These are phyloP conservation scores for Colletotrichum karsti DNA, from an alignment of 2,329 filamentous ascomycete genomes.

Conservation along the genomic window DNA sequence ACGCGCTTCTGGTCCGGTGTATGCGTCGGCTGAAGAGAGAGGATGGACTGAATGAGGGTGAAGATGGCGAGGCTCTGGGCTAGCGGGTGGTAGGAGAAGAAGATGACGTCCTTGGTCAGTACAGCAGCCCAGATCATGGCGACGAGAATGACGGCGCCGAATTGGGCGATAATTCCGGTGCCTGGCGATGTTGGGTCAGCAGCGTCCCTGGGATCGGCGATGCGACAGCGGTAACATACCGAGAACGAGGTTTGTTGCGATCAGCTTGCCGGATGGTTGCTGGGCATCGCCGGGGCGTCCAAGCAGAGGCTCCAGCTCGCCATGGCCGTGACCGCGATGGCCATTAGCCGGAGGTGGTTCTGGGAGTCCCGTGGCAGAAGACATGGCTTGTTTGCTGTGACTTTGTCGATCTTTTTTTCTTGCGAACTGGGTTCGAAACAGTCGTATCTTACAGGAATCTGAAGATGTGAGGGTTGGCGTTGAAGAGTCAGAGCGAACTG, in stretches of 20 bases:
- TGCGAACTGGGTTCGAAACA: neutral
- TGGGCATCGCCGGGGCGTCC: constrained; percentile 74
- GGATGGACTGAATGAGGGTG: constrained; percentile 79
- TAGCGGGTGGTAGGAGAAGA: constrained; percentile 91
- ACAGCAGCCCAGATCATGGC: constrained; percentile 82
- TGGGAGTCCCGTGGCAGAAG: constrained; percentile 74
- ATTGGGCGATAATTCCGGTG: constrained; percentile 82
- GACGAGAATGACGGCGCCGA: constrained; percentile 78
- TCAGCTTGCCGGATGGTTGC: constrained; percentile 70
- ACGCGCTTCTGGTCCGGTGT: constrained; percentile 76
- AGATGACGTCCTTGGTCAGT: constrained; percentile 73
- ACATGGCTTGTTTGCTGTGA: constrained; percentile 57
- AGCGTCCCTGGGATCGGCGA: neutral
- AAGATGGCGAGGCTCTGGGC: constrained; percentile 73
- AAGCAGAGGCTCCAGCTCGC: constrained; percentile 54
- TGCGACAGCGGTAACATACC: constrained; percentile 68
- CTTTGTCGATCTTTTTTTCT: neutral
- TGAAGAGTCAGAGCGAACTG: neutral
- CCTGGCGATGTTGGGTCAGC: constrained; percentile 58
- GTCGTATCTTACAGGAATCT: neutral
- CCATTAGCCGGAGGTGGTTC: constrained; percentile 47
- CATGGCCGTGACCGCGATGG: constrained; percentile 34
- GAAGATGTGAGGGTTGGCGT: neutral
- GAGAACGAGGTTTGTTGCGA: constrained; percentile 77
- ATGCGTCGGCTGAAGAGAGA: constrained; percentile 88